Percentiles rank a stretch among this genome's conserved stretches.
Evolutionary conservation across 768 basidiomycete species (phyloP).

Genomic region (Mrakia frigida): DNA sequence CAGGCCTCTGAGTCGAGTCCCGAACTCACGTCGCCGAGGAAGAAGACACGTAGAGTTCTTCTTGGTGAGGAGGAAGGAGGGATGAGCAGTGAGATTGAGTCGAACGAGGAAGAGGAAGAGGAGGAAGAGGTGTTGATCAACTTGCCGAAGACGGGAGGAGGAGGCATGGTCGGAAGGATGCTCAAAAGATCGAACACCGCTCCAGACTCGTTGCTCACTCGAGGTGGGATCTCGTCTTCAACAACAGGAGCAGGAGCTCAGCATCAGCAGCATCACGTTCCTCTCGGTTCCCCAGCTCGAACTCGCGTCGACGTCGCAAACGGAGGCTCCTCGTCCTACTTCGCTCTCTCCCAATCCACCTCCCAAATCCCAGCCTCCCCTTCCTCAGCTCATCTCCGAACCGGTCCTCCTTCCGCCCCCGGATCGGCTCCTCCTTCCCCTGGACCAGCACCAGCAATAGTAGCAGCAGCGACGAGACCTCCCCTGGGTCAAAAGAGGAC

Average conservation of each 20-base stretch:
- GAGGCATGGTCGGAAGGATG: not conserved
- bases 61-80: not conserved
- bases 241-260: no score
- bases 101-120: not conserved
- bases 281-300: not conserved
- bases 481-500: constrained; percentile 16
- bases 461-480: not conserved
- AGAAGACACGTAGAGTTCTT: not conserved
- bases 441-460: not conserved
- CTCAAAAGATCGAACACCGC: not conserved
- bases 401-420: not conserved
- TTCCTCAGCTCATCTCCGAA: not conserved
- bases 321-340: not conserved
- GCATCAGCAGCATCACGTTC: not conserved
- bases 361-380: not conserved
- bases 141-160: not conserved
- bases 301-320: not conserved
- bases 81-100: not conserved
- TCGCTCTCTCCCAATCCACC: not conserved
- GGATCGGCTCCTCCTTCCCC: constrained; percentile 6
- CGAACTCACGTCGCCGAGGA: constrained; percentile 2
- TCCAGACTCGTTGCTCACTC: not conserved
- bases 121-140: not conserved
- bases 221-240: not conserved
- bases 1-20: constrained; percentile 1